These are phyloP conservation scores for Paecilomyces variotii DNA, from an alignment of 2,329 filamentous ascomycete genomes.

Conservation along the genomic window DNA sequence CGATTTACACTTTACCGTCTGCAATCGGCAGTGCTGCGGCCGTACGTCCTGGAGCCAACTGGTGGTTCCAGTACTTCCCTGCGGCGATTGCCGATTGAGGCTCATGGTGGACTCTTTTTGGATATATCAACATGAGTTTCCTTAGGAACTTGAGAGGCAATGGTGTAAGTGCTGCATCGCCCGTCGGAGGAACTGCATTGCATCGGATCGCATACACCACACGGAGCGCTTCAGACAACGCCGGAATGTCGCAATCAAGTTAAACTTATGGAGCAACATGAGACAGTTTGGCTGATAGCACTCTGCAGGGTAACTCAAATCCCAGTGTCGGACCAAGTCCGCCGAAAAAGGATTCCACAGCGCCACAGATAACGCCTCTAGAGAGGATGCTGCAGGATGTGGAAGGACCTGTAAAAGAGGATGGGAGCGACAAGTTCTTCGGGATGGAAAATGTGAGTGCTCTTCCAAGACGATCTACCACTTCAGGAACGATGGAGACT, in stretches of 20 bases:
- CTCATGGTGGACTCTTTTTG: conserved; percentile 12
- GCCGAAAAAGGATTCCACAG: conserved; percentile 53
- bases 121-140: conserved; percentile 31
- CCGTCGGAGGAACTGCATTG: not conserved
- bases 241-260: conserved; percentile 1
- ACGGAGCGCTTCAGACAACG: not conserved
- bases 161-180: conserved; percentile 23
- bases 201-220: not conserved
- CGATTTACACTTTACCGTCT: not conserved
- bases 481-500: conserved; percentile 15
- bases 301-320: conserved; percentile 38
- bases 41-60: conserved; percentile 3
- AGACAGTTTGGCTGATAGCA: conserved; percentile 1
- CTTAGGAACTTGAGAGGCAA: conserved; percentile 32
- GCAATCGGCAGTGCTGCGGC: conserved; percentile 11
- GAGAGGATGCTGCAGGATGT: conserved; percentile 71
- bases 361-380: conserved; percentile 49
- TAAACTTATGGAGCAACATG: conserved; percentile 4
- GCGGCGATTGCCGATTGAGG: conserved; percentile 19
- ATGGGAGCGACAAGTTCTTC: conserved; percentile 97
- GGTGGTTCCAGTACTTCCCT: conserved; percentile 10
- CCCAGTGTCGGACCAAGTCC: conserved; percentile 39
- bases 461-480: conserved; percentile 1
- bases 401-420: conserved; percentile 66
- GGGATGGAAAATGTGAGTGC: conserved; percentile 88